Evolutionary conservation across 345 rosid species (phyloP).

Genomic region (Pugionium cornutum): DNA sequence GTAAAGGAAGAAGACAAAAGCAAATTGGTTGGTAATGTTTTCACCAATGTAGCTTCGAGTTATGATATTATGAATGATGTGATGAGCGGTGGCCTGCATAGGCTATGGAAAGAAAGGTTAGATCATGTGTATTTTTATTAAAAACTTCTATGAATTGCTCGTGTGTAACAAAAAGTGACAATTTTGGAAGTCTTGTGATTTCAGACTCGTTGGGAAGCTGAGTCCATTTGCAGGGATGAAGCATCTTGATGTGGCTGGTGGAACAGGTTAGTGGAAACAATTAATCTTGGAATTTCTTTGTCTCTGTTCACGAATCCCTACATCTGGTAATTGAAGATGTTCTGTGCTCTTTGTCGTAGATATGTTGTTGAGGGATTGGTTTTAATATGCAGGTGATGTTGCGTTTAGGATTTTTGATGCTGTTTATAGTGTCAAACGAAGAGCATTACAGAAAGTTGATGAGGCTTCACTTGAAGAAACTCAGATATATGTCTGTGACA

Average conservation of each 20-base stretch:
- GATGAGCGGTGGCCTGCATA: slow-evolving; percentile 91
- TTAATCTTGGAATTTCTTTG: neutral
- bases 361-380: slow-evolving; percentile 3
- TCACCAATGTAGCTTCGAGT: slow-evolving; percentile 83
- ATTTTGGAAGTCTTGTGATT: slow-evolving; percentile 20
- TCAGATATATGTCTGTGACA: slow-evolving; percentile 81
- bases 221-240: slow-evolving; percentile 94
- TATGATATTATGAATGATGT: slow-evolving; percentile 98
- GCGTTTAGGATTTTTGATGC: slow-evolving; percentile 81
- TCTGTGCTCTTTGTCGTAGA: neutral
- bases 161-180: slow-evolving; percentile 1
- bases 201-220: slow-evolving; percentile 79
- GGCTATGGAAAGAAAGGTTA: slow-evolving; percentile 97
- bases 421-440: slow-evolving; percentile 53
- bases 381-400: slow-evolving; percentile 76
- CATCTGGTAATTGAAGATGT: neutral
- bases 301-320: neutral
- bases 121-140: neutral
- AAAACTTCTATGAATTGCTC: slow-evolving; percentile 3
- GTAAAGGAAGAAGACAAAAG: slow-evolving; percentile 84
- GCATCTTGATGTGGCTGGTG: slow-evolving; percentile 99
- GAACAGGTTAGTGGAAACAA: slow-evolving; percentile 58
- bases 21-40: slow-evolving; percentile 79
- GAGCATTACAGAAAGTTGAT: slow-evolving; percentile 59
- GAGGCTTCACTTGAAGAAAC: slow-evolving; percentile 75